Percentiles rank a stretch among this genome's conserved stretches.
Conservation (phyloP, 1,139 yeast genomes). For the Diutina sp. region DNA sequence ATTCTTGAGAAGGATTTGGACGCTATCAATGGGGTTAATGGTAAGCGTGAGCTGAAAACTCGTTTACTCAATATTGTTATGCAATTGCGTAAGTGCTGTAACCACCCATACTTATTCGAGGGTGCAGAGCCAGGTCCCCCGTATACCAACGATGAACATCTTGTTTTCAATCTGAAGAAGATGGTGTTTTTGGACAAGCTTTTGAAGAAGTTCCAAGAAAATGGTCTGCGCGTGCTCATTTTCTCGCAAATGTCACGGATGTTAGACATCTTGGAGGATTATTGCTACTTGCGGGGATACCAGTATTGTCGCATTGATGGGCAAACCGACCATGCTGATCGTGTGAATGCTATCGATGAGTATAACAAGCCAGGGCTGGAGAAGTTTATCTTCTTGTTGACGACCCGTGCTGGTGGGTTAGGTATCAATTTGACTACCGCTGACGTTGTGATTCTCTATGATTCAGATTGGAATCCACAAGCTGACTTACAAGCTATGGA, state of each 20-base stretch:
- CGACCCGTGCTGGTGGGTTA: conserved; percentile 98
- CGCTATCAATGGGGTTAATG: conserved; percentile 88
- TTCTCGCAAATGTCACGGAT: conserved; percentile 94
- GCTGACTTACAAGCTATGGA: conserved; percentile 99
- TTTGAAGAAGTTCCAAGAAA: conserved; percentile 52
- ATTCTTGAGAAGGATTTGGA: conserved; percentile 87
- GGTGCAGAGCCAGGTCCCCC: conserved; percentile 99
- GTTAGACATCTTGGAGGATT: conserved; percentile 86
- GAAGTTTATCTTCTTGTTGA: conserved; percentile 74
- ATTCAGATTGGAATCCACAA: conserved; percentile 98
- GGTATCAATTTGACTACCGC: conserved; percentile 93
- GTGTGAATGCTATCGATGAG: conserved; percentile 86
- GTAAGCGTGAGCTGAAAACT: conserved; percentile 83
- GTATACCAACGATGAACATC: conserved; percentile 89
- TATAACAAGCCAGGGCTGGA: conserved; percentile 74
- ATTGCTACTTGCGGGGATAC: conserved; percentile 72
- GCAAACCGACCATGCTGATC: conserved; percentile 85
- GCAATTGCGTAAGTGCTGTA: conserved; percentile 95
- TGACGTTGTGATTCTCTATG: conserved; percentile 79
- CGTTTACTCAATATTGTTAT: conserved; percentile 83
- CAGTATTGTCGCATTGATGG: conserved; percentile 93
- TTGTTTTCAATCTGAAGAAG: conserved; percentile 78
- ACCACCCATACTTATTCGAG: conserved; percentile 91
- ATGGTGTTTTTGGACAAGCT: conserved; percentile 82
- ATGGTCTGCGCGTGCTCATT: conserved; percentile 83